A percentile compares a stretch with the other conserved stretches of the same genome.
phyloP scores from a whole-genome alignment of 108 stramenopile species.

The Cylindrotheca fusiformis region DNA sequence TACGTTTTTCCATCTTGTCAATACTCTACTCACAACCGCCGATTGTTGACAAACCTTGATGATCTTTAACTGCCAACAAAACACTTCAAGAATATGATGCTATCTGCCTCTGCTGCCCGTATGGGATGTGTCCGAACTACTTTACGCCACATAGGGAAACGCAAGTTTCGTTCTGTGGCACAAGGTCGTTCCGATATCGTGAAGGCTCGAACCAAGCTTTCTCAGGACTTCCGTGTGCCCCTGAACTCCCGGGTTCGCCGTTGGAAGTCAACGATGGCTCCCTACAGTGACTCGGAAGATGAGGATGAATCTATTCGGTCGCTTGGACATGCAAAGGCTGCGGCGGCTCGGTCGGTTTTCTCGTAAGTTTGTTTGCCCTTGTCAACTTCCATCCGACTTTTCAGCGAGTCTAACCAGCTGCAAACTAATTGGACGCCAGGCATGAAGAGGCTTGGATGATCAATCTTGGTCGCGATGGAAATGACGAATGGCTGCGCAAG shows the following conservation, averaged over 20 bases:
- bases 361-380: slow-evolving; percentile 1
- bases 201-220: background rate
- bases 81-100: slow-evolving; percentile 29
- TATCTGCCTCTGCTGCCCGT: slow-evolving; percentile 42
- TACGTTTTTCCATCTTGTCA: too few species aligned
- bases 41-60: too few species aligned
- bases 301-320: slow-evolving; percentile 15
- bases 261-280: slow-evolving; percentile 47
- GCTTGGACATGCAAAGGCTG: slow-evolving; percentile 26
- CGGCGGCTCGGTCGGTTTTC: slow-evolving; percentile 16
- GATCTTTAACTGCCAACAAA: background rate
- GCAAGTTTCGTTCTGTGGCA: slow-evolving; percentile 7
- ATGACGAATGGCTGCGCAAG: slow-evolving; percentile 64
- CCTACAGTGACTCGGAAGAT: slow-evolving; percentile 34
- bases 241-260: slow-evolving; percentile 19
- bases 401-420: background rate
- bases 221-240: slow-evolving; percentile 5
- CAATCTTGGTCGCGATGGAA: slow-evolving; percentile 61
- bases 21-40: too few species aligned
- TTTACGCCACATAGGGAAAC: slow-evolving; percentile 33
- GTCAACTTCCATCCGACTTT: too few species aligned
- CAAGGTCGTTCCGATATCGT: slow-evolving; percentile 5
- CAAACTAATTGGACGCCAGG: slow-evolving; percentile 14
- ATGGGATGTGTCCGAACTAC: slow-evolving; percentile 30
- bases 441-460: slow-evolving; percentile 75